Evolutionary conservation across 371 early-diverging fungal genomes (phyloP).

Genomic region (Mortierella sp.): DNA sequence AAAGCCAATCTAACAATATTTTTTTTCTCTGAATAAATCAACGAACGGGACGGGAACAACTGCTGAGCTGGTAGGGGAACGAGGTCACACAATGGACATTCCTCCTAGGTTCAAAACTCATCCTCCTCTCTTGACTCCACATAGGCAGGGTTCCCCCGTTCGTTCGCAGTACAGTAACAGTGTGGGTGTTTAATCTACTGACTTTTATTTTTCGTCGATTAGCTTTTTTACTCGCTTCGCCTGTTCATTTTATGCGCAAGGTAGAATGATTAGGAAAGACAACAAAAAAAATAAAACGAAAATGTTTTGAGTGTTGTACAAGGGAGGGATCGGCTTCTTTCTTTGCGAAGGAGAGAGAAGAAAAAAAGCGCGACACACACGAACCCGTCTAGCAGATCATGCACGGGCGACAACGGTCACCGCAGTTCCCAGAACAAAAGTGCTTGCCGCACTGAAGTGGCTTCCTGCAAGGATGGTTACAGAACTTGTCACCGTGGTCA

Average conservation of each 20-base stretch:
- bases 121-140: neutral
- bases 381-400: neutral
- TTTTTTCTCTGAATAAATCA: neutral
- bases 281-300: neutral
- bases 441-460: conserved; percentile 33
- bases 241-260: neutral
- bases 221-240: neutral
- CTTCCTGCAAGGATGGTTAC: conserved; percentile 27
- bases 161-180: conserved; percentile 1
- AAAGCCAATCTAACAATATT: neutral
- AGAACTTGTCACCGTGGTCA: conserved; percentile 29
- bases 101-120: neutral
- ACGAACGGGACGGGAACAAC: neutral
- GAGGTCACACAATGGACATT: neutral
- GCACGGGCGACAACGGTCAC: conserved; percentile 29
- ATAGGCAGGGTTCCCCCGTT: conserved; percentile 1
- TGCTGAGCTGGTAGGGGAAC: conserved; percentile 10
- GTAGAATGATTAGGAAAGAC: neutral
- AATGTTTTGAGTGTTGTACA: neutral
- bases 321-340: neutral
- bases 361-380: neutral
- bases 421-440: conserved; percentile 19
- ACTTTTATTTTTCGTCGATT: neutral
- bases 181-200: neutral
- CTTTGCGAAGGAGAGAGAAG: neutral